These are phyloP conservation scores for Plantago major DNA, from an alignment of 257 asterid species.

Conservation along the genomic window DNA sequence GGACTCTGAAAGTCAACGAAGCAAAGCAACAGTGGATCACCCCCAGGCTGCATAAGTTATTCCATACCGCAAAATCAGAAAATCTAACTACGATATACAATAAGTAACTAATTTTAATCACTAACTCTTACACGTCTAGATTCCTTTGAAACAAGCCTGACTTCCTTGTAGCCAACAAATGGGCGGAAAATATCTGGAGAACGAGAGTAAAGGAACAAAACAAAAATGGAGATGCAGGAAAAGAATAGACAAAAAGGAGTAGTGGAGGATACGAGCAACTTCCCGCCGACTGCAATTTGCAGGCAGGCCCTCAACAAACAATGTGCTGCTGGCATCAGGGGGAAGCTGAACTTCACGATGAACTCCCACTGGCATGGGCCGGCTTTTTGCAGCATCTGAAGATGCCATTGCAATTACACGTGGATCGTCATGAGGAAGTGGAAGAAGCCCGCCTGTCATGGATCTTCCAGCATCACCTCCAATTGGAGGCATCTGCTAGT, in stretches of 20 bases:
- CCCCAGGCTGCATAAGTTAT: constrained; percentile 50
- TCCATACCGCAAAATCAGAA: constrained; percentile 4
- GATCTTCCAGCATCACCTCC: constrained; percentile 55
- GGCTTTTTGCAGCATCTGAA: constrained; percentile 45
- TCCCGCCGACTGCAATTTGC: constrained; percentile 70
- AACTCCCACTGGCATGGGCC: constrained; percentile 36
- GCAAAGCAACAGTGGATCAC: constrained; percentile 62
- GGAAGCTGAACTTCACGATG: constrained; percentile 70
- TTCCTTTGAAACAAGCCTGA: constrained; percentile 68
- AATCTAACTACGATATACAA: background rate
- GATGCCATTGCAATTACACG: constrained; percentile 40
- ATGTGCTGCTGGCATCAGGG: constrained; percentile 78
- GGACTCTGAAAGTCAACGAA: constrained; percentile 77
- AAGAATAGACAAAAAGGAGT: background rate
- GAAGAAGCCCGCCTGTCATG: constrained; percentile 39
- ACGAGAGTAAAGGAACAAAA: constrained; percentile 38
- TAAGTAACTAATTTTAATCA: background rate
- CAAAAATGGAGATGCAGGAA: background rate
- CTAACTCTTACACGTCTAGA: constrained; percentile 52
- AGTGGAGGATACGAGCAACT: constrained; percentile 66
- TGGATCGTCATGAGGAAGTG: constrained; percentile 53
- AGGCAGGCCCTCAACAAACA: constrained; percentile 54
- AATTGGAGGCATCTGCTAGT: constrained; percentile 49
- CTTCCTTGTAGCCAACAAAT: constrained; percentile 72
- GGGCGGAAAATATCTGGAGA: constrained; percentile 71